Base-by-base conservation (phyloP, 768 basidiomycete species). In the Mycena vitilis region DNA sequence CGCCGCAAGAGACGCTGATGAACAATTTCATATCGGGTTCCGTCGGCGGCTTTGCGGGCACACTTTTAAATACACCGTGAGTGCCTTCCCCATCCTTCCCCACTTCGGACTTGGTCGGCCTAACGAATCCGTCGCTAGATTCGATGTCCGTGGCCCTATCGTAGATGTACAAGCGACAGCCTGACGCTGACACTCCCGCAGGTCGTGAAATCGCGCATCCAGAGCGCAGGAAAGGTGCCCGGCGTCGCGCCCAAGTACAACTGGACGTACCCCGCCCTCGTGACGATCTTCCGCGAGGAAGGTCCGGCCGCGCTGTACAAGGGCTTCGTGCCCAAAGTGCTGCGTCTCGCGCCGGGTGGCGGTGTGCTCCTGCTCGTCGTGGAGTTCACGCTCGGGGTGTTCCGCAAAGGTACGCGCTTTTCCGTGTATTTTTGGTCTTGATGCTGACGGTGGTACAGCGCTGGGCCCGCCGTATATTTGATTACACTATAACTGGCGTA, bases 181-280 rank as follows among this genome's bases (percentile, higher is more conserved):
- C 23, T 18, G 22, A 25, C 38, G n/a, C n/a, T 58, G 42, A 59
- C 40, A 38, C 60, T 66, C 40, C 64, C 52, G 3, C 23, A 97
- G 92, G 96, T 99, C 70, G 94, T 98, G 68, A 98, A 99, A 81
- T 96, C 95, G 18, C 92, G 97, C 53, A 96, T 99, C 45, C 98
- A 99, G 81, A 90, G 93, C 51, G 80, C 87, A 22, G 82, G 82
- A 48, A 88, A 85, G 70, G 74, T 84, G 36, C 87, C 92, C 0
- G 95, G 94, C 18, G 88, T 89, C n/a, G 79, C 79, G 1, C 92
- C 93, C 22, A 96, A 95, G 75, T 96, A 96, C 81, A 93, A 93
- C 80, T 98, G 96, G 96, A 91, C 96, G 61, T 96, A 96, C 82
- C 96, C 96, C 18, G 93, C 94, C 67, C 83, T 96, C 12, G 80